phyloP scores from a whole-genome alignment of 495 filamentous ascomycete genomes.

The Physcia stellaris region DNA sequence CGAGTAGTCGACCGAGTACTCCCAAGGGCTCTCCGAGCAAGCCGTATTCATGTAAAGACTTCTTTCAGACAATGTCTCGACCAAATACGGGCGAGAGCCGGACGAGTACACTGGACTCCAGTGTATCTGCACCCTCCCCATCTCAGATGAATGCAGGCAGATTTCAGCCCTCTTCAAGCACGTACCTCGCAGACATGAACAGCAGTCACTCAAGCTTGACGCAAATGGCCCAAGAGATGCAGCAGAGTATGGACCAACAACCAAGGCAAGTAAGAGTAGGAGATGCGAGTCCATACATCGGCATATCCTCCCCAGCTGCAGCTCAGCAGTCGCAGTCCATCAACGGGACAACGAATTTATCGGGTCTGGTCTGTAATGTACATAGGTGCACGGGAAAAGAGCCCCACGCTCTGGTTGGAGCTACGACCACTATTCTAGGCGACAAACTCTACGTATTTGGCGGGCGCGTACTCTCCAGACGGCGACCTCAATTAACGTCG shows the following conservation, averaged over 20 bases:
- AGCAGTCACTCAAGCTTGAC: slow-evolving; percentile 41
- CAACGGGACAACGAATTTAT: slow-evolving; percentile 49
- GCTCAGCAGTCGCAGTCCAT: slow-evolving; percentile 13
- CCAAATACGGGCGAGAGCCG: slow-evolving; percentile 26
- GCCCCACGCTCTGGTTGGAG: slow-evolving; percentile 81
- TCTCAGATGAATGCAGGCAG: slow-evolving; percentile 25
- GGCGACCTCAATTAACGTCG: slow-evolving; percentile 67
- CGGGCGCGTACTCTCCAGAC: slow-evolving; percentile 72
- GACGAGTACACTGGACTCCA: slow-evolving; percentile 48
- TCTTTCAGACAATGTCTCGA: slow-evolving; percentile 14
- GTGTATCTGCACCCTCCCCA: slow-evolving; percentile 31
- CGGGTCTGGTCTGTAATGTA: slow-evolving; percentile 86
- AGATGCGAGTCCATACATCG: neutral
- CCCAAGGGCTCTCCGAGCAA: slow-evolving; percentile 9
- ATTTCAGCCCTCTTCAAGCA: slow-evolving; percentile 15
- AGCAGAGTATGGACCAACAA: slow-evolving; percentile 2
- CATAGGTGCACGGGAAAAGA: slow-evolving; percentile 83
- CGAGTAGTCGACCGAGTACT: slow-evolving; percentile 9
- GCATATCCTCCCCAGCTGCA: slow-evolving; percentile 16
- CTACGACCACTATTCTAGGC: slow-evolving; percentile 85
- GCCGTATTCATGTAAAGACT: slow-evolving; percentile 10
- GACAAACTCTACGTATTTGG: slow-evolving; percentile 96
- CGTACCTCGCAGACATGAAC: slow-evolving; percentile 27
- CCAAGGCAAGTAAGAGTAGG: neutral
- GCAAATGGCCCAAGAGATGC: slow-evolving; percentile 9